Evolutionary conservation across 352 stramenopile species (phyloP).

Genomic region (Pythium plurisporium): DNA sequence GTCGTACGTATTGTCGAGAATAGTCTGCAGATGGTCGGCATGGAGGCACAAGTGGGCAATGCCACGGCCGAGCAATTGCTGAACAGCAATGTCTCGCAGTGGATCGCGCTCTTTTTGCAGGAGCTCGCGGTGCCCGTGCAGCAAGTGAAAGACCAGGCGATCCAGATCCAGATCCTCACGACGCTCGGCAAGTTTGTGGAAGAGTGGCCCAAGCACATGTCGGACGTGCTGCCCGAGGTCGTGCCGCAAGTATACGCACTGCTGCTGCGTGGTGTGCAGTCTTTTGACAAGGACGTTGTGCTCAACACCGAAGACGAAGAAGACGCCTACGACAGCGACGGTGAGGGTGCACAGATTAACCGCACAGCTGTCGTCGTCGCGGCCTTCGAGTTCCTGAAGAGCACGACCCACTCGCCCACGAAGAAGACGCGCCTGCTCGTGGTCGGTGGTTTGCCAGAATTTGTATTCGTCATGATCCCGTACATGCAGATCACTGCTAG

Average conservation of each 20-base stretch:
- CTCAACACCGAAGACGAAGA: constrained; percentile 44
- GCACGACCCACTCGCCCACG: constrained; percentile 63
- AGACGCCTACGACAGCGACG: constrained; percentile 76
- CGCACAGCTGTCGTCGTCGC: constrained; percentile 64
- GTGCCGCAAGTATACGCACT: constrained; percentile 67
- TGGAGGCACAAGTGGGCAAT: constrained; percentile 78
- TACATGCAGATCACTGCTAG: constrained; percentile 83
- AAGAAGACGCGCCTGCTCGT: constrained; percentile 76
- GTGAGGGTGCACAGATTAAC: constrained; percentile 58
- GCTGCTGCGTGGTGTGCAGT: constrained; percentile 35
- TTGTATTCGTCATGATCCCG: constrained; percentile 75
- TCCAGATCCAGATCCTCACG: constrained; percentile 76
- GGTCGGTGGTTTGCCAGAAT: constrained; percentile 44
- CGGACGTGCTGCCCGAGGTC: constrained; percentile 61
- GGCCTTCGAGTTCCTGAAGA: constrained; percentile 71
- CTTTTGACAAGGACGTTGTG: constrained; percentile 59
- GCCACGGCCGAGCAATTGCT: constrained; percentile 46
- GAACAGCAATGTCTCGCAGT: constrained; percentile 59
- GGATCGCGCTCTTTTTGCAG: constrained; percentile 66
- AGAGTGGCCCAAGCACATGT: constrained; percentile 82
- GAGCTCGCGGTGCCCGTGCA: constrained; percentile 41
- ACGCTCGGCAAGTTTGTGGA: constrained; percentile 75
- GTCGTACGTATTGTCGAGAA: constrained; percentile 75
- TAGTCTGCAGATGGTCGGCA: constrained; percentile 76
- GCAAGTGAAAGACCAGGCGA: constrained; percentile 48